phyloP scores from a whole-genome alignment of 2,329 filamentous ascomycete genomes.

The Sclerotinia minor region DNA sequence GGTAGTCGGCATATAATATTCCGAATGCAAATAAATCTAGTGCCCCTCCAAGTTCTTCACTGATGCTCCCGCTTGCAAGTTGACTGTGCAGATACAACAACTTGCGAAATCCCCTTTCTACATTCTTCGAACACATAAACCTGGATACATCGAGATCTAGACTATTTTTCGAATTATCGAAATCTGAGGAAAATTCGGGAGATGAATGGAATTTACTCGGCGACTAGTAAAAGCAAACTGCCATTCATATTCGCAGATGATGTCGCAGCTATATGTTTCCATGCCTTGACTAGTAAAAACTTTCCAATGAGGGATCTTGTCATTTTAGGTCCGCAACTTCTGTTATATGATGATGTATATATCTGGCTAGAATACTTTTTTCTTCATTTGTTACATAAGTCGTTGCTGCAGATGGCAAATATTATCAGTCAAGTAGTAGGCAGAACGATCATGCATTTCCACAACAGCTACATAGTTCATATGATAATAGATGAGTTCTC shows the following conservation, averaged over 20 bases:
- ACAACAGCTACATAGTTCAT: constrained; percentile 25
- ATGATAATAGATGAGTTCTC: too few species aligned
- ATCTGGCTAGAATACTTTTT: neutral
- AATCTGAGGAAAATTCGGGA: neutral
- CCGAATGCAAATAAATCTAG: neutral
- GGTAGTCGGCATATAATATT: neutral
- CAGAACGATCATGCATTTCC: constrained; percentile 26
- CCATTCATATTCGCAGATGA: constrained; percentile 51
- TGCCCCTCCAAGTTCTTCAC: neutral
- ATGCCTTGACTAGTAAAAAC: constrained; percentile 43
- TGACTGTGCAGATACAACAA: neutral
- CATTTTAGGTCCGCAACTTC: constrained; percentile 40
- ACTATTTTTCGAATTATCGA: constrained; percentile 27
- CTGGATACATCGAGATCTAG: constrained; percentile 23
- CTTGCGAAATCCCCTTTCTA: neutral
- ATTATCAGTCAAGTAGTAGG: constrained; percentile 30
- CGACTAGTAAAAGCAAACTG: constrained; percentile 47
- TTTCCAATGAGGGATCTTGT: constrained; percentile 44
- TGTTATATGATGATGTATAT: constrained; percentile 41
- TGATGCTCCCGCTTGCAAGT: neutral
- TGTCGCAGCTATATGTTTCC: constrained; percentile 48
- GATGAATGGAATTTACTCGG: constrained; percentile 46
- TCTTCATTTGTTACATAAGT: neutral
- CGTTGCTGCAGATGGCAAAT: constrained; percentile 25
- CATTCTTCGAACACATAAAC: constrained; percentile 1